Percentiles rank a stretch among this genome's conserved stretches.
These are phyloP conservation scores for Xylaria curta DNA, from an alignment of 495 filamentous ascomycete genomes.

Conservation along the genomic window DNA sequence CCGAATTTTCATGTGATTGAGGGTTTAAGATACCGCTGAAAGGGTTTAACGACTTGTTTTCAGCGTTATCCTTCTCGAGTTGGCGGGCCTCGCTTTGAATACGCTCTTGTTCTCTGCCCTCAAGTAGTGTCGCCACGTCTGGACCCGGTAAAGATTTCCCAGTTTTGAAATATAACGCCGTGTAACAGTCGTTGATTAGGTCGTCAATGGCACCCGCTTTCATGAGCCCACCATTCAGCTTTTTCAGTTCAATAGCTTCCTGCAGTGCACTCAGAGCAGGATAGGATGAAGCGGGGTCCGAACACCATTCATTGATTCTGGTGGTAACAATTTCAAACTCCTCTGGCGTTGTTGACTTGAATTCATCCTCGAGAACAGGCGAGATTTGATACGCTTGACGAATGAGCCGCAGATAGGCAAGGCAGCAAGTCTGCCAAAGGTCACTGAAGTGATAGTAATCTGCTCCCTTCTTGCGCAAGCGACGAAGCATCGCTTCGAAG, in stretches of 20 bases:
- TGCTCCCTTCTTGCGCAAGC: slow-evolving; percentile 78
- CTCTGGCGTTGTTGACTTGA: slow-evolving; percentile 78
- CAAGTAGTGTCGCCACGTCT: slow-evolving; percentile 35
- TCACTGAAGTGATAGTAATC: slow-evolving; percentile 86
- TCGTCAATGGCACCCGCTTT: slow-evolving; percentile 87
- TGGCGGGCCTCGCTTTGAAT: slow-evolving; percentile 34
- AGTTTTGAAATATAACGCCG: slow-evolving; percentile 70
- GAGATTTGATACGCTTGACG: slow-evolving; percentile 70
- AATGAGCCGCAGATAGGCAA: slow-evolving; percentile 76
- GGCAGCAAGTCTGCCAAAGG: slow-evolving; percentile 83
- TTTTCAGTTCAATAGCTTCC: slow-evolving; percentile 89
- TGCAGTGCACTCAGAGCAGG: slow-evolving; percentile 73
- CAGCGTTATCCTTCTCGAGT: slow-evolving; percentile 25
- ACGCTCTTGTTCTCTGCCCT: slow-evolving; percentile 40
- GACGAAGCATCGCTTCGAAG: slow-evolving; percentile 80
- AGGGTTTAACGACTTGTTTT: slow-evolving; percentile 34
- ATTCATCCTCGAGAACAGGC: slow-evolving; percentile 75
- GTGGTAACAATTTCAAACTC: slow-evolving; percentile 71
- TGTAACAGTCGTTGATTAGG: slow-evolving; percentile 85
- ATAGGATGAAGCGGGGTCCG: slow-evolving; percentile 51
- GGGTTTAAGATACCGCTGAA: slow-evolving; percentile 41
- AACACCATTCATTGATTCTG: slow-evolving; percentile 58
- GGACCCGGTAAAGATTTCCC: slow-evolving; percentile 46
- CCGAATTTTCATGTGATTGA: slow-evolving; percentile 40
- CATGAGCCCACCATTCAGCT: slow-evolving; percentile 83